Percentiles rank a stretch among this genome's conserved stretches.
Evolutionary conservation across 371 early-diverging fungal genomes (phyloP).

Genomic region (Nosema muscidifuracis): DNA sequence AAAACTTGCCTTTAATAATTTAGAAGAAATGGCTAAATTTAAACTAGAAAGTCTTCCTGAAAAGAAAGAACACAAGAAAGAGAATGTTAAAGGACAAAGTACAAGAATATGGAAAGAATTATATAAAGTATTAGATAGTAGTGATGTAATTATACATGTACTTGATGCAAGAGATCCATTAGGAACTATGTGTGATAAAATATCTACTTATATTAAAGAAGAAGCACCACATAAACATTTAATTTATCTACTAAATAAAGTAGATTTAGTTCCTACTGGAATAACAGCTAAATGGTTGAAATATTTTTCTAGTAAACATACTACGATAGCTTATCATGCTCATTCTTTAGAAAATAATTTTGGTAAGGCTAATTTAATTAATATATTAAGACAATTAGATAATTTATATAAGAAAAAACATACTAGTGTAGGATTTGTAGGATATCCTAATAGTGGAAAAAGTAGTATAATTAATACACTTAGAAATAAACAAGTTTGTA

Average conservation of each 20-base stretch:
- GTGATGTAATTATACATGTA: slow-evolving; percentile 92
- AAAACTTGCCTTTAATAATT: slow-evolving; percentile 65
- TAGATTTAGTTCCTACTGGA: slow-evolving; percentile 96
- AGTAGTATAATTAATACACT: slow-evolving; percentile 95
- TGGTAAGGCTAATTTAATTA: slow-evolving; percentile 91
- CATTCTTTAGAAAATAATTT: slow-evolving; percentile 83
- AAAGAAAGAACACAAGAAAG: slow-evolving; percentile 66
- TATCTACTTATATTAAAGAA: slow-evolving; percentile 79
- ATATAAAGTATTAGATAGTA: slow-evolving; percentile 96
- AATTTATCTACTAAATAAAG: slow-evolving; percentile 96
- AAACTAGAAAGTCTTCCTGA: slow-evolving; percentile 64
- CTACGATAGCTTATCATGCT: slow-evolving; percentile 94
- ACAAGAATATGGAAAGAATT: slow-evolving; percentile 97
- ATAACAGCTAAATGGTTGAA: slow-evolving; percentile 92
- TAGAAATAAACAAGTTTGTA: slow-evolving; percentile 87
- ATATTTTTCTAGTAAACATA: slow-evolving; percentile 75
- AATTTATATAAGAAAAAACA: slow-evolving; percentile 76
- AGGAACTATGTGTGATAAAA: slow-evolving; percentile 83
- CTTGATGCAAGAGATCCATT: slow-evolving; percentile 94
- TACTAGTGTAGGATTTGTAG: slow-evolving; percentile 68
- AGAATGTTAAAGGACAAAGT: slow-evolving; percentile 84
- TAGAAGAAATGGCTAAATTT: slow-evolving; percentile 73
- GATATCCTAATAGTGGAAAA: slow-evolving; percentile 64
- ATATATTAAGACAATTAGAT: slow-evolving; percentile 87
- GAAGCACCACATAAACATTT: slow-evolving; percentile 91